phyloP scores from a whole-genome alignment of 257 asterid species.

The Salvia miltiorrhiza region DNA sequence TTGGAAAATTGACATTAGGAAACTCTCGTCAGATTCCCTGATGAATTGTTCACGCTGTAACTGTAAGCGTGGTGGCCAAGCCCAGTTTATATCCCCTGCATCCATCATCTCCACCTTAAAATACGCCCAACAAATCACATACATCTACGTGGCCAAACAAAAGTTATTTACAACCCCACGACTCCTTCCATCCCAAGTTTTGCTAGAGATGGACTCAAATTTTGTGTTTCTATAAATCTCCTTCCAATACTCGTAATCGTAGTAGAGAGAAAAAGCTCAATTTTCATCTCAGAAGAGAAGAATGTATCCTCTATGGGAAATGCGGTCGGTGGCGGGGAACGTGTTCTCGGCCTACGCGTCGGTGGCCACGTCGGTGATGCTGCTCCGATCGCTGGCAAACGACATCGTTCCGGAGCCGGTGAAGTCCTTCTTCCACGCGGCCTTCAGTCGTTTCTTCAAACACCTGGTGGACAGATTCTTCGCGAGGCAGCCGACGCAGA shows the following conservation, averaged over 20 bases:
- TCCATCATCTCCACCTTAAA: background rate
- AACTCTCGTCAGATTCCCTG: too few relatives aligned
- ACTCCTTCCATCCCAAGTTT: slow-evolving; percentile 13
- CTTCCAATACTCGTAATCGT: background rate
- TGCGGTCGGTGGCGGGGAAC: slow-evolving; percentile 55
- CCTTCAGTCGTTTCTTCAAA: slow-evolving; percentile 30
- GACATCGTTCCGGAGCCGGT: slow-evolving; percentile 55
- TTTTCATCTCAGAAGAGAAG: background rate
- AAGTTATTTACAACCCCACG: background rate
- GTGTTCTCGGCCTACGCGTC: slow-evolving; percentile 82
- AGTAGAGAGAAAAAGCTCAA: background rate
- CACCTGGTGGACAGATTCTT: slow-evolving; percentile 27
- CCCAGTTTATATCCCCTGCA: slow-evolving; percentile 4
- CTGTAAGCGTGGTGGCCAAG: slow-evolving; percentile 39
- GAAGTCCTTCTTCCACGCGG: slow-evolving; percentile 24
- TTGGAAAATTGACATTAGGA: background rate
- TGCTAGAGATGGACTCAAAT: background rate
- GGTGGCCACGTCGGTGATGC: slow-evolving; percentile 65
- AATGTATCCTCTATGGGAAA: slow-evolving; percentile 38
- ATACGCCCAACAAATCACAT: background rate
- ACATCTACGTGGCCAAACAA: background rate
- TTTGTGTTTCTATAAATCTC: background rate
- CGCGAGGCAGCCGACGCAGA: slow-evolving; percentile 24
- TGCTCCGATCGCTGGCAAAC: slow-evolving; percentile 53
- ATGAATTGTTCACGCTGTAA: too few relatives aligned